These are phyloP conservation scores for Pythium brassicae DNA, from an alignment of 352 stramenopile genomes.

Conservation along the genomic window DNA sequence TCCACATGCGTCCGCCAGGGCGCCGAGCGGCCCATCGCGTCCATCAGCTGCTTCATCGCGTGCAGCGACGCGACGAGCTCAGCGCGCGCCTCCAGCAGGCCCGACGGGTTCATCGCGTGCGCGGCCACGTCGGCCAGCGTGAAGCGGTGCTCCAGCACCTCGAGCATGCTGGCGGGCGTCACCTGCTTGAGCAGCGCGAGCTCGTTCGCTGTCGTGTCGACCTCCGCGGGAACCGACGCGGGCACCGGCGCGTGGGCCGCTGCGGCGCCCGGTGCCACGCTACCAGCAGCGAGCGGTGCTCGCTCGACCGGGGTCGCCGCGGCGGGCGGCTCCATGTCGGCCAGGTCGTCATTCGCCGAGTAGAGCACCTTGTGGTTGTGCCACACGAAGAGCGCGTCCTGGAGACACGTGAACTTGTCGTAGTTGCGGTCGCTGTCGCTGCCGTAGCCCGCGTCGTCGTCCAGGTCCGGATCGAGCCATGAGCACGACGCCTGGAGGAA, in stretches of 20 bases:
- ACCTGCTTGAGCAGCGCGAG: conserved; percentile 29
- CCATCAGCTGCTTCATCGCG: conserved; percentile 49
- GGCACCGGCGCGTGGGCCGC: background rate
- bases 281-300: background rate
- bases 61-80: conserved; percentile 47
- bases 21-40: conserved; percentile 44
- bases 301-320: background rate
- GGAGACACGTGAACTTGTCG: conserved; percentile 80
- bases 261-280: background rate
- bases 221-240: background rate
- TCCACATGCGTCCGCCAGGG: conserved; percentile 62
- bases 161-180: conserved; percentile 39
- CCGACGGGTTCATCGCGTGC: conserved; percentile 23
- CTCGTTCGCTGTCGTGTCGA: conserved; percentile 14
- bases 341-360: conserved; percentile 38
- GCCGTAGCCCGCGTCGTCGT: conserved; percentile 29
- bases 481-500: conserved; percentile 57
- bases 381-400: conserved; percentile 73
- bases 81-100: conserved; percentile 22
- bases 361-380: conserved; percentile 59
- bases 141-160: conserved; percentile 32
- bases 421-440: conserved; percentile 51
- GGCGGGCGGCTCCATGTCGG: conserved; percentile 1
- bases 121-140: conserved; percentile 25
- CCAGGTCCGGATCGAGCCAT: conserved; percentile 54